Percentiles rank a stretch among this genome's conserved stretches.
phyloP scores from a whole-genome alignment of 2,329 filamentous ascomycete genomes.

The Pseudopyrenochaeta lycopersici region DNA sequence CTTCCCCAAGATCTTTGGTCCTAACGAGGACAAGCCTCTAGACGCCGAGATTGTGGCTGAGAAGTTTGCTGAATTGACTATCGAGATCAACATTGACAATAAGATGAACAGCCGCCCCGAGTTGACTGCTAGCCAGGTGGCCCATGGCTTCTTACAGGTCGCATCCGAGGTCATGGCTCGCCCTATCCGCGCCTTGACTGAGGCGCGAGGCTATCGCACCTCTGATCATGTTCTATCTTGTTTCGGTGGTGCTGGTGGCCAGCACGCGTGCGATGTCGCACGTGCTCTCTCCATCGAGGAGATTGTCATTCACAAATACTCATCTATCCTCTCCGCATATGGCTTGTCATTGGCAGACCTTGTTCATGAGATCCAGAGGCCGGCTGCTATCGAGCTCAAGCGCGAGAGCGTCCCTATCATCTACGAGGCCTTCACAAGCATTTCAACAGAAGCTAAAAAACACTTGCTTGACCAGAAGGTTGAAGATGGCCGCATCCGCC shows the following conservation, averaged over 20 bases:
- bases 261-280: slow-evolving; percentile 88
- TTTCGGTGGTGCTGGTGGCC: slow-evolving; percentile 88
- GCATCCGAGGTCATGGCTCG: slow-evolving; percentile 89
- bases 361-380: slow-evolving; percentile 46
- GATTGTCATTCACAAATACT: slow-evolving; percentile 84
- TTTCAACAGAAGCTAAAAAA: background rate
- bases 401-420: background rate
- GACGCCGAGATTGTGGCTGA: slow-evolving; percentile 76
- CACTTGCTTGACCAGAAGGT: slow-evolving; percentile 3
- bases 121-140: slow-evolving; percentile 73
- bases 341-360: slow-evolving; percentile 85
- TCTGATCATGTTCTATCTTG: slow-evolving; percentile 84
- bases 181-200: slow-evolving; percentile 85
- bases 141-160: slow-evolving; percentile 84
- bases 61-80: slow-evolving; percentile 75
- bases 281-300: slow-evolving; percentile 80
- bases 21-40: slow-evolving; percentile 79
- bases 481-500: slow-evolving; percentile 35
- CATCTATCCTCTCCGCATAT: slow-evolving; percentile 85
- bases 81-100: slow-evolving; percentile 76
- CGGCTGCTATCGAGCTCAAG: background rate
- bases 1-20: slow-evolving; percentile 91
- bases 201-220: slow-evolving; percentile 88
- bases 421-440: background rate
- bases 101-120: slow-evolving; percentile 61